A percentile compares a stretch with the other conserved stretches of the same genome.
Conservation (phyloP, 1,139 yeast species). For the Yamadazyma dendronema region DNA sequence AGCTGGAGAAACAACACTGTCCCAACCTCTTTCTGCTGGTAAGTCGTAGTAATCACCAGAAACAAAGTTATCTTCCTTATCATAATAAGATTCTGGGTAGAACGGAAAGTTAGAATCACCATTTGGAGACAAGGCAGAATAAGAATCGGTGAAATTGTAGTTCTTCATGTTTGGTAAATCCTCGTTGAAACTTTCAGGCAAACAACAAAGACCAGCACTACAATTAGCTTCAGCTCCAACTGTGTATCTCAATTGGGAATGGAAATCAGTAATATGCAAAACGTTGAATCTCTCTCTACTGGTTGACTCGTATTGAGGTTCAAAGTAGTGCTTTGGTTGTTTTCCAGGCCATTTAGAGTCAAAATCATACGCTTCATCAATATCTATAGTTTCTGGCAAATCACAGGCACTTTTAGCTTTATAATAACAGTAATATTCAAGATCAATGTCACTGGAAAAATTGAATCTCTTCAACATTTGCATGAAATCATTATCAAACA, state of each 20-base stretch:
- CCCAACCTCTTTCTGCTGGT: slow-evolving; percentile 38
- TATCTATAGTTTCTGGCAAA: slow-evolving; percentile 30
- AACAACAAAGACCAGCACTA: slow-evolving; percentile 50
- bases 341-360: slow-evolving; percentile 34
- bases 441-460: slow-evolving; percentile 34
- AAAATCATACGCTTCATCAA: slow-evolving; percentile 24
- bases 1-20: slow-evolving; percentile 49
- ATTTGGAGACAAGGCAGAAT: slow-evolving; percentile 18
- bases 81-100: slow-evolving; percentile 38
- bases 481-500: slow-evolving; percentile 41
- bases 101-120: slow-evolving; percentile 18
- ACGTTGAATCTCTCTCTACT: slow-evolving; percentile 47
- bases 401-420: slow-evolving; percentile 25
- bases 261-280: slow-evolving; percentile 67
- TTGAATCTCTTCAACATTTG: slow-evolving; percentile 37
- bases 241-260: slow-evolving; percentile 54
- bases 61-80: slow-evolving; percentile 30
- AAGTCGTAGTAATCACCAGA: slow-evolving; percentile 41
- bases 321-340: slow-evolving; percentile 20
- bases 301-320: slow-evolving; percentile 23
- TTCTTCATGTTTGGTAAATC: slow-evolving; percentile 23
- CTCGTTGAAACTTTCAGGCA: slow-evolving; percentile 34
- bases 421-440: slow-evolving; percentile 34
- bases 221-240: slow-evolving; percentile 65
- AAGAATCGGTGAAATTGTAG: slow-evolving; percentile 35